Conservation (phyloP, 78 protist genomes). For the Monosiga brevicollis region DNA sequence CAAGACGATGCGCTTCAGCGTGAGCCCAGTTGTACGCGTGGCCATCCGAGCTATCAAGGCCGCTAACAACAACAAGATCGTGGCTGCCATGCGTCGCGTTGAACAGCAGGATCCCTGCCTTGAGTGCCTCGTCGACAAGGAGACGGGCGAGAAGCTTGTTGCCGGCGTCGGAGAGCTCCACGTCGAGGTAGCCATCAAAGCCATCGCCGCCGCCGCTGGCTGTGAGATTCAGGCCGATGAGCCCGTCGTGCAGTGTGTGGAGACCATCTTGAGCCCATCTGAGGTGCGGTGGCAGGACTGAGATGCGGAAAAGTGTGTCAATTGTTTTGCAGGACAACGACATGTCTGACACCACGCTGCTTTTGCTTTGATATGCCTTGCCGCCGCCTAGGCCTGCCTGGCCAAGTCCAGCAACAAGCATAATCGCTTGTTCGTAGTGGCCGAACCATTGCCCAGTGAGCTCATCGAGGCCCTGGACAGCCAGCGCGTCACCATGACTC, state of each 20-base stretch:
- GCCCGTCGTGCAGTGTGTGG: constrained; percentile 36
- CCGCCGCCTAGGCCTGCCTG: constrained; percentile 5
- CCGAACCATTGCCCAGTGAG: constrained; percentile 64
- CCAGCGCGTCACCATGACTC: constrained; percentile 46
- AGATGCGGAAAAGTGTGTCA: too few species aligned
- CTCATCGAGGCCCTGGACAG: constrained; percentile 81
- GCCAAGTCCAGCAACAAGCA: constrained; percentile 60
- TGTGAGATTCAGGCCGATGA: neutral
- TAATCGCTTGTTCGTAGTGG: constrained; percentile 44
- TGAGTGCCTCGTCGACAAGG: neutral
- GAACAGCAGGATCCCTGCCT: constrained; percentile 8
- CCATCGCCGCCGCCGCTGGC: constrained; percentile 25
- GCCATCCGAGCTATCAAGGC: constrained; percentile 56
- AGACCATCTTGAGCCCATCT: constrained; percentile 46
- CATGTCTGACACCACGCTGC: too few species aligned
- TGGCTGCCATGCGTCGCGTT: constrained; percentile 73
- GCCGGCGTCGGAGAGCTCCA: constrained; percentile 61
- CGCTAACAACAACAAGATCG: constrained; percentile 7
- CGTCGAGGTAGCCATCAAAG: constrained; percentile 31
- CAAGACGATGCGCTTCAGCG: constrained; percentile 28
- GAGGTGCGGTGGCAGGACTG: too few species aligned
- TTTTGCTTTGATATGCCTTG: too few species aligned
- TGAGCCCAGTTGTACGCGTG: constrained; percentile 46
- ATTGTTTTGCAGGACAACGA: too few species aligned
- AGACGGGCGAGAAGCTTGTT: constrained; percentile 52